Conservation (phyloP, 2,329 filamentous ascomycete genomes). For the Neurospora sp. region DNA sequence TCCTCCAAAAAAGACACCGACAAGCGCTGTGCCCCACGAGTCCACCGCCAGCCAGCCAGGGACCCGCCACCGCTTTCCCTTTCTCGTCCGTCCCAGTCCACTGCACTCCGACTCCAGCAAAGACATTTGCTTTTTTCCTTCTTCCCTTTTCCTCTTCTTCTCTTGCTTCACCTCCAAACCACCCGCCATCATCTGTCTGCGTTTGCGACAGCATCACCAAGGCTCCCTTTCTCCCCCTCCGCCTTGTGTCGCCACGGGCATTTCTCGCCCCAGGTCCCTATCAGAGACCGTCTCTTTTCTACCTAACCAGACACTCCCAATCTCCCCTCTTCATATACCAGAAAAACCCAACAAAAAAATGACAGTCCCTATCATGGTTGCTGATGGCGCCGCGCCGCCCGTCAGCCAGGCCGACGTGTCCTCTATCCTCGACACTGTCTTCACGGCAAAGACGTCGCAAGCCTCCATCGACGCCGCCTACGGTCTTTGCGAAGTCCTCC, state of each 20-base stretch:
- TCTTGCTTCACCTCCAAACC: background rate
- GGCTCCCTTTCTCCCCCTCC: background rate
- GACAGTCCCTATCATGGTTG: slow-evolving; percentile 18
- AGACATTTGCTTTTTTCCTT: background rate
- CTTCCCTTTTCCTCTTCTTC: background rate
- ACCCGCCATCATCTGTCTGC: background rate
- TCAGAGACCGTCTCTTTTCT: slow-evolving; percentile 2
- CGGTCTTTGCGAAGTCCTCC: slow-evolving; percentile 47
- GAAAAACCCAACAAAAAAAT: slow-evolving; percentile 5
- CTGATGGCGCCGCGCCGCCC: slow-evolving; percentile 32
- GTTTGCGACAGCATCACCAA: background rate
- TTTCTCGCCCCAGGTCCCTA: background rate
- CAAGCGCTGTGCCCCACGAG: background rate
- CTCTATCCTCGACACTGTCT: slow-evolving; percentile 55
- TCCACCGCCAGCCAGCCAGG: background rate
- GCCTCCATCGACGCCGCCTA: slow-evolving; percentile 57
- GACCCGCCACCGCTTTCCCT: background rate
- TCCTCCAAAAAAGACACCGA: background rate
- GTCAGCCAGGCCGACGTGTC: slow-evolving; percentile 58
- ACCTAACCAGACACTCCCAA: background rate
- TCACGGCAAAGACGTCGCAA: slow-evolving; percentile 58
- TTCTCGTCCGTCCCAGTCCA: background rate
- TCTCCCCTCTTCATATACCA: background rate
- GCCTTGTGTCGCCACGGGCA: background rate
- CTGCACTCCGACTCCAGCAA: background rate